Base-by-base conservation (phyloP, 768 basidiomycete genomes). In the Russula foetens region DNA sequence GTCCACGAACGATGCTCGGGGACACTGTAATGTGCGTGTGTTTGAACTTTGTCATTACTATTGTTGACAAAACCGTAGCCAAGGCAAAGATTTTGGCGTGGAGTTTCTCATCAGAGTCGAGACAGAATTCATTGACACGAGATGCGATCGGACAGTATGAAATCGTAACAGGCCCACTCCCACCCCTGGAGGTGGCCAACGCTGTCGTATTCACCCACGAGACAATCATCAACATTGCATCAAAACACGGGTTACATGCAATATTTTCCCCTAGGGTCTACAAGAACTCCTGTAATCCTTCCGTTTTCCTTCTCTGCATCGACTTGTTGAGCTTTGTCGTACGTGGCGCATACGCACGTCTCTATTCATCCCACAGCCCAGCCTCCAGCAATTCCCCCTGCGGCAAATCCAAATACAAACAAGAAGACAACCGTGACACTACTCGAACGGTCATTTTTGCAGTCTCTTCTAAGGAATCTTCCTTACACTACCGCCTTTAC, bases 31-130 rank as follows among this genome's bases (percentile, higher is more conserved):
- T 75, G 84, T 88, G 66, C 62, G 81, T 69, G 28, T 33, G 9
- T 33, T 33, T 33, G 31, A 33, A 33, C 5, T 33, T 33, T 33
- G 31, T 33, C 31, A 33, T 33, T 33, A 4, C 31, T 9, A 33
- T 33, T 33, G 9, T 33, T 9, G 31, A 58, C 23, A 17, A 26
- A 45, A 47, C 19, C 12, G 28, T 26, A 78, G 77, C 21, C 67
- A 74, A 9, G 78, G 78, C 4, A 63, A 67, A 4, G 51, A 68
- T 19, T 66, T 68, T 5, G 73, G 73, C 14, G 70, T 81, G 8
- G 71, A 77, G 3, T 88, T 86, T 68, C 76, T 88, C 43, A 75
- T 86, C 43, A 88, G 88, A 4, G 77, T 84, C 57, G 88, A 90
- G 72, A 78, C 77, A 1, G 88, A 90, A 68, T 87, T 90, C 60